Evolutionary conservation across 306 rosid species (phyloP), one percentile per base, ranked within the genome.

Genomic region (Dryas drummondii): DNA sequence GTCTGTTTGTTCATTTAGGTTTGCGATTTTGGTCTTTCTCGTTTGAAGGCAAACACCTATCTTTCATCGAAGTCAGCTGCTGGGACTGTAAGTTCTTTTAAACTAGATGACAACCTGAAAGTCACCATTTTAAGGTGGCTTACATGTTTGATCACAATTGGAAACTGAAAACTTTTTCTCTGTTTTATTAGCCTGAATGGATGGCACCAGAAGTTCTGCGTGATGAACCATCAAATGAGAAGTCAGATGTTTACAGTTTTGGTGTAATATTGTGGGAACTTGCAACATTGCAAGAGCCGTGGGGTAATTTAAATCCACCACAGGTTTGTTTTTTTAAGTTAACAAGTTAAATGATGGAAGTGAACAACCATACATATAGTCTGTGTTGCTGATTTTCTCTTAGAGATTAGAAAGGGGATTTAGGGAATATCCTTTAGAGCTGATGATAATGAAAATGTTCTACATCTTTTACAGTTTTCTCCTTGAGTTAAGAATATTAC

Each of bases 181-280:
- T 77, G 79, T 81, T 70, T 77, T 75, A 13, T 68, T 64, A 86
- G 89, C 85, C 99, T 52, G 99, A 92, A 82, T 96, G 99, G 98
- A 90, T 96, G 99, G 99, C 99, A 68, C 99, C 98, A n/a, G 99
- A 96, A 87, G 99, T 96, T 82, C 97, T 96, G 71, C 96, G 99
- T 48, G 97, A 96, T 57, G 99, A 92, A 78, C 99, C 91, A 10
- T 92, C 99, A 79, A 90, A 96, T 84, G 99, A 96, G 83, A 96
- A 92, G 80, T 92, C 97, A 40, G 99, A 96, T 83, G 83, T 96
- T 78, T 96, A 96, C 86, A 96, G 99, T 83, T 96, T 90, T 80
- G 99, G 98, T 69, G 86, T 96, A 69, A 96, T 96, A 78, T 83
- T 96, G 85, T 96, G 99, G 99, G 99, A 96, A 85, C 76, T 92